Evolutionary conservation across 306 rosid species (phyloP), one percentile per base, ranked within the genome.

Genomic region (Geum urbanum): DNA sequence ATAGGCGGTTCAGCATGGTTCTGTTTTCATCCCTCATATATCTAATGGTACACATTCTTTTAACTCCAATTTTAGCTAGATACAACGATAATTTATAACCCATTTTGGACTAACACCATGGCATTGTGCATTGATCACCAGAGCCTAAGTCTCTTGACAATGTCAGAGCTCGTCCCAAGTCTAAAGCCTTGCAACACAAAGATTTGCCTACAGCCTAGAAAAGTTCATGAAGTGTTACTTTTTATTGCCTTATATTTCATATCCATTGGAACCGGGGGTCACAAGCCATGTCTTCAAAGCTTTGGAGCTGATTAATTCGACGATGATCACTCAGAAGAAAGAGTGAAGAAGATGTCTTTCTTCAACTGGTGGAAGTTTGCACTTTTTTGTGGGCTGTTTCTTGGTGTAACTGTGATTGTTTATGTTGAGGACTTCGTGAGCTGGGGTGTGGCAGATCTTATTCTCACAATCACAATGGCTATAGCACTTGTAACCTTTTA

Each of bases 281-380:
- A 90, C 65, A 92, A 90, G 46, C 98, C 97, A 7, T 86, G 97
- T 4, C 75, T 90, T 51, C 94, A 92, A 78, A 90, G 98, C 79
- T 88, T 92, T 32, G 97, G 97, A 47, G 98, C 96, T 3, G 98
- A 92, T 49, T 97, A 92, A 63, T 92, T 90, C 63, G 96, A 92
- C 44, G 98, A 90, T 20, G 87, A 87, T 12, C 83, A 90, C 71
- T 50, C 46, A 0, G 72, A 75, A 56, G 98, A 92, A 69, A 79
- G 94, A 59, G 74, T 43, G 46, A 89, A 90, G 72, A 92, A 90
- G 80, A 88, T 92, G 98, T 86, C 98, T 0, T 92, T 76, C 74
- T 92, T 92, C 86, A 92, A 92, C 44, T 92, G 98, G 98, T 92
- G 98, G 98, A 92, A 74, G 68, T 84, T 80, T 83, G 88, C 89